Percentiles rank a stretch among this genome's conserved stretches.
Conservation (phyloP, 768 basidiomycete species). For the Boletales sp. region DNA sequence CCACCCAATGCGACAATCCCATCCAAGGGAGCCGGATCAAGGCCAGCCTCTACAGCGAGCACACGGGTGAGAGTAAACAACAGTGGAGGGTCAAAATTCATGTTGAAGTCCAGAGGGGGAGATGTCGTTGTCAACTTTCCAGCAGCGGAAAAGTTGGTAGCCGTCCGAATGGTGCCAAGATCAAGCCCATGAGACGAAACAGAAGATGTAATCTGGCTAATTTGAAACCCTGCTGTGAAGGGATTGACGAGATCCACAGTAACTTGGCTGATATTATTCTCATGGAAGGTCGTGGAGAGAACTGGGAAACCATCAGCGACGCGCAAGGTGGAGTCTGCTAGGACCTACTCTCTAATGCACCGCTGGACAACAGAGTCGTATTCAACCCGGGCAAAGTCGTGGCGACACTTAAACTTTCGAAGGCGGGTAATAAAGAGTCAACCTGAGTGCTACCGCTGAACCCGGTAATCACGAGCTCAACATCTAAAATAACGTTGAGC, state of each 20-base stretch:
- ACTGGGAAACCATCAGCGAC: constrained; percentile 34
- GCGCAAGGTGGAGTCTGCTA: background rate
- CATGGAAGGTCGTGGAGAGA: constrained; percentile 57
- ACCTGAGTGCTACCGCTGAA: constrained; percentile 59
- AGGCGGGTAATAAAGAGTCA: constrained; percentile 55
- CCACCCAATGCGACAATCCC: constrained; percentile 65
- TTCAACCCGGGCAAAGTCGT: constrained; percentile 59
- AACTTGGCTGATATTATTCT: constrained; percentile 63
- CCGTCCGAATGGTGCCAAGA: constrained; percentile 57
- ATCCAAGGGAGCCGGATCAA: constrained; percentile 59
- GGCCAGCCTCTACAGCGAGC: constrained; percentile 60
- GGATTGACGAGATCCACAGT: constrained; percentile 62
- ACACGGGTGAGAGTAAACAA: constrained; percentile 70
- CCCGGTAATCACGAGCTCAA: constrained; percentile 53
- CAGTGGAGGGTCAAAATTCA: constrained; percentile 67
- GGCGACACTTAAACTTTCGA: constrained; percentile 54
- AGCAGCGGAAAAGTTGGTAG: constrained; percentile 46
- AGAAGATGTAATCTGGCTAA: constrained; percentile 58
- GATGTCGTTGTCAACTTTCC: constrained; percentile 56
- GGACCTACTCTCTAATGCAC: constrained; percentile 48
- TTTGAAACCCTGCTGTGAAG: constrained; percentile 56
- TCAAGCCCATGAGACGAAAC: constrained; percentile 58
- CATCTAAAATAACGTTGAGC: constrained; percentile 36
- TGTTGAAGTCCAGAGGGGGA: constrained; percentile 53
- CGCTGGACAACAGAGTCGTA: constrained; percentile 51